phyloP scores from a whole-genome alignment of 495 filamentous ascomycete genomes.

The Aspergillus bertholletiae region DNA sequence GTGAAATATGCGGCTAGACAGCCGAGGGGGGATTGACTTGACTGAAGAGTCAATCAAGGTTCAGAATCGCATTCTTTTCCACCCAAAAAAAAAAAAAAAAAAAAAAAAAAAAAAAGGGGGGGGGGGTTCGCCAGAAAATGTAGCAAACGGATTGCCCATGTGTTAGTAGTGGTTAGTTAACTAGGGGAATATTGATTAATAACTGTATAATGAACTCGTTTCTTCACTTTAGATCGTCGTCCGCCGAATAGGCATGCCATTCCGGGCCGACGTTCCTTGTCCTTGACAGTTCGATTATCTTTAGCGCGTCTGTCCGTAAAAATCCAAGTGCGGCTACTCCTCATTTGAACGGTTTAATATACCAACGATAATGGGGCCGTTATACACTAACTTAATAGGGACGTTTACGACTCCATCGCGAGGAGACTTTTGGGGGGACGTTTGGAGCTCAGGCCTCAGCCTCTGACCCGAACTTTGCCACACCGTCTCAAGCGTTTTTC shows the following conservation, averaged over 20 bases:
- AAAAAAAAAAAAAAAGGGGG: too few relatives aligned
- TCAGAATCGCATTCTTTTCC: too few relatives aligned
- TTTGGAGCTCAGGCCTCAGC: constrained; percentile 13
- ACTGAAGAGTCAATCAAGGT: too few relatives aligned
- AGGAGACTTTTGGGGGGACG: constrained; percentile 4
- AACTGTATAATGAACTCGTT: not conserved
- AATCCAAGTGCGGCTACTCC: not conserved
- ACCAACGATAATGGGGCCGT: not conserved
- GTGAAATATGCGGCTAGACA: too few relatives aligned
- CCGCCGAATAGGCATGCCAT: not conserved
- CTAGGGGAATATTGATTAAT: too few relatives aligned
- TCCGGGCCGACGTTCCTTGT: not conserved
- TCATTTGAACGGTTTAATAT: not conserved
- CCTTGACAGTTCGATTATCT: not conserved
- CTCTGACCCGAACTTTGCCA: constrained; percentile 7
- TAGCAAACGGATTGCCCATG: too few relatives aligned
- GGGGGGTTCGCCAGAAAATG: too few relatives aligned
- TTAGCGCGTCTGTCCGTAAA: not conserved
- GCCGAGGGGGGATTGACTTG: too few relatives aligned
- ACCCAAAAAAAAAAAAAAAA: too few relatives aligned
- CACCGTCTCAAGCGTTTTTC: not conserved
- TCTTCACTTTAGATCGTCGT: not conserved
- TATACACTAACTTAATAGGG: constrained; percentile 2
- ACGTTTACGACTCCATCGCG: not conserved
- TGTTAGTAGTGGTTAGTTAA: not conserved